Base-by-base conservation (phyloP, 352 stramenopile species). In the Pythium folliculosum region DNA sequence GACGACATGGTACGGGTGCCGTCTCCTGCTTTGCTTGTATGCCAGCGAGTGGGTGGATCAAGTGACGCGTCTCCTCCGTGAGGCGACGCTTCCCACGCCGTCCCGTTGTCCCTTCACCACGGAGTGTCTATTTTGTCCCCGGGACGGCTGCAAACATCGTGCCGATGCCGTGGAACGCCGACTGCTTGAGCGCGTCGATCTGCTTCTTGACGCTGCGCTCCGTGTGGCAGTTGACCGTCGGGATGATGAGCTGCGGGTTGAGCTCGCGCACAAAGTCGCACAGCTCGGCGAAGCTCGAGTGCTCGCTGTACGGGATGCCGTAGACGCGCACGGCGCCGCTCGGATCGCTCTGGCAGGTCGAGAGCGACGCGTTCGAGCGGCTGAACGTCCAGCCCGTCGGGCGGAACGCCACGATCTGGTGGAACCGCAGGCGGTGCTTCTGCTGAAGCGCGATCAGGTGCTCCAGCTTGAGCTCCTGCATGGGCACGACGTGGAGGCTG, bases 251-350 rank as follows among this genome's bases (percentile, higher is more conserved):
- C 10, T 82, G 77, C 5, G 93, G 94, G 35, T 96, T 93, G 32
- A 91, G 71, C 8, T 94, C 77, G 74, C 88, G 89, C 22, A 92
- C 72, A 68, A 98, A 99, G 45, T 98, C 90, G 37, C 93, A 88
- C 10, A 99, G 81, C 72, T 99, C 97, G 6, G 85, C 84, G 72
- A 98, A 99, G 68, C 87, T 98, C 25, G 90, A 98, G 75, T 99
- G 97, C 65, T 99, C 97, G 65, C 89, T 98, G 80, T 99, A 99
- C 4, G 97, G 97, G 43, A 99, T 90, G 54, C 91, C 92, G 71
- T 98, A 97, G 52, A 99, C 88, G 35, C 75, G 84, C 50, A 97
- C 83, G 38, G 85, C 89, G n/a, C 88, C 90, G 45, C 77, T 90
- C 22, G 78, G 77, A 58, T 97, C 86, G 25, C 69, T 91, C 50